These are phyloP conservation scores for Cucumis melo DNA, from an alignment of 306 rosid genomes.

Conservation along the genomic window DNA sequence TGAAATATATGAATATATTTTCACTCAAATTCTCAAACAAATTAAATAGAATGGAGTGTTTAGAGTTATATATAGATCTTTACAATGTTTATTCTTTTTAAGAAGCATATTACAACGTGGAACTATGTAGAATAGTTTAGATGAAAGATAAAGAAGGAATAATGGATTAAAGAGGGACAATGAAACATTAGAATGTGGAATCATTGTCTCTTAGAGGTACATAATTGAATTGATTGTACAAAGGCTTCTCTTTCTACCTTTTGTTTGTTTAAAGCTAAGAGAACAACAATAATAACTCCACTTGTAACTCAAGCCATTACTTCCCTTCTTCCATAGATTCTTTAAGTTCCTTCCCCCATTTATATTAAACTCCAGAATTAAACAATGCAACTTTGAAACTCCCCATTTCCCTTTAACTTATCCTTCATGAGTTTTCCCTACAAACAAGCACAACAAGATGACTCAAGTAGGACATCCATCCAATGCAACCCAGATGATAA, in stretches of 20 bases:
- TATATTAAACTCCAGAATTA: not conserved
- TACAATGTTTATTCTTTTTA: not conserved
- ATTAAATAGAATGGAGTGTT: not conserved
- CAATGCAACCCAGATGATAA: constrained; percentile 9
- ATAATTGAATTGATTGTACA: not conserved
- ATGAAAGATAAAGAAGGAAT: not conserved
- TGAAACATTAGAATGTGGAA: constrained; percentile 4
- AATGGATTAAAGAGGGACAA: not conserved
- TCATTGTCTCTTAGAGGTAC: constrained; percentile 1
- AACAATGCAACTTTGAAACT: not conserved
- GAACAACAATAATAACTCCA: not conserved
- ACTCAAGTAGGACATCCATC: not conserved
- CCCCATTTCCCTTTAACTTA: not conserved
- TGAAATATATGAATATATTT: not conserved
- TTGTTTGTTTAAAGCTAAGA: not conserved
- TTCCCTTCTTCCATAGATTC: not conserved
- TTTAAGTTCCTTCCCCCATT: not conserved
- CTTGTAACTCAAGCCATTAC: not conserved
- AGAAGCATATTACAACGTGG: not conserved
- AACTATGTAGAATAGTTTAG: not conserved
- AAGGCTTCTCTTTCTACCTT: not conserved
- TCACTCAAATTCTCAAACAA: not conserved
- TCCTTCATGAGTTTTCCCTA: not conserved
- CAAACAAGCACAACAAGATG: not conserved
- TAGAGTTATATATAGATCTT: not conserved